phyloP scores from a whole-genome alignment of 108 stramenopile genomes.

The Pseudonitzschia multiseries region DNA sequence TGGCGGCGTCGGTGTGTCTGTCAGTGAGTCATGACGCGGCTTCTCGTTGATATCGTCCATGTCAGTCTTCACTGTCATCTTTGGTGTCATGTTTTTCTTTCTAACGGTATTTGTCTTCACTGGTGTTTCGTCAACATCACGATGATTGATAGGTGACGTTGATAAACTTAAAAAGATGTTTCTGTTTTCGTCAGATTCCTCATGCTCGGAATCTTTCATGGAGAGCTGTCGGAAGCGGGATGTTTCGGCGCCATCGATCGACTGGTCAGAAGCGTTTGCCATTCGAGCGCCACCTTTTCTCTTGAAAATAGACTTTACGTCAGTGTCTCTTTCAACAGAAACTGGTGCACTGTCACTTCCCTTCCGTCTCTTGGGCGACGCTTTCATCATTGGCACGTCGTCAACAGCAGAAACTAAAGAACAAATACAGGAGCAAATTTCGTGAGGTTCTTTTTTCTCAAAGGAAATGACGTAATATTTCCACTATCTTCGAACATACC shows the following conservation, averaged over 20 bases:
- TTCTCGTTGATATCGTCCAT: constrained; percentile 21
- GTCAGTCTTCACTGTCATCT: constrained; percentile 32
- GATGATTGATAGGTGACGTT: constrained; percentile 53
- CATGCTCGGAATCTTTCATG: constrained; percentile 33
- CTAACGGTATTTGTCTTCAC: constrained; percentile 52
- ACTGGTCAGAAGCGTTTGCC: constrained; percentile 27
- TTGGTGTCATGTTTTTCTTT: constrained; percentile 14
- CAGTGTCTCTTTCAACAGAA: constrained; percentile 29
- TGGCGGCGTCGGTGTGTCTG: constrained; percentile 50
- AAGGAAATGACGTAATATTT: neutral
- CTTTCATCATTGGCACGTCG: constrained; percentile 36
- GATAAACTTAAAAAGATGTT: constrained; percentile 52
- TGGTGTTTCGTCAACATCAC: constrained; percentile 49
- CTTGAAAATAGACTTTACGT: constrained; percentile 28
- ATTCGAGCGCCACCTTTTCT: constrained; percentile 14
- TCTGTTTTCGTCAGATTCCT: constrained; percentile 17
- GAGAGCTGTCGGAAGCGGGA: constrained; percentile 49
- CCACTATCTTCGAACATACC: constrained; percentile 22
- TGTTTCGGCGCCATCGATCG: constrained; percentile 33
- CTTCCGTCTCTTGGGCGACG: constrained; percentile 50
- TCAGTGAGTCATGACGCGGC: neutral
- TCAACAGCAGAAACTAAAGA: neutral
- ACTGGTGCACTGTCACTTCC: constrained; percentile 30
- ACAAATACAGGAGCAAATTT: neutral
- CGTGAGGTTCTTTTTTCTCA: neutral